Evolutionary conservation across 1,284 basidiomycete species (phyloP), one percentile per base, ranked within the genome.

Genomic region (Fomitiporia mediterranea): DNA sequence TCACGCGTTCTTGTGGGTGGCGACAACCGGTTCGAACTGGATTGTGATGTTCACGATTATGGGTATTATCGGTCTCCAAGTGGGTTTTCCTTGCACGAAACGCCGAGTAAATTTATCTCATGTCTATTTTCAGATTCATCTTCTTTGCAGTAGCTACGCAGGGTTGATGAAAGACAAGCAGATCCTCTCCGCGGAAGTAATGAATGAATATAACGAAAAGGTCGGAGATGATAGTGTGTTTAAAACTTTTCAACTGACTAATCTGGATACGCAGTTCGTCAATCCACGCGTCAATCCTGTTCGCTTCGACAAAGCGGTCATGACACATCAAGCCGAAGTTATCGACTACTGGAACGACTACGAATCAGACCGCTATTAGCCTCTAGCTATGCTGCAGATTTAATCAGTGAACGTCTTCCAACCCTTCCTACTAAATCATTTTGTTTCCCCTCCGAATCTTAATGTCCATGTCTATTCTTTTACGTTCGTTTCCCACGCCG

Each of bases 201-300:
- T 94, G 79, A 80, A 86, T 66, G 91, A 94, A 70, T 94, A 94
- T 66, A 88, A 94, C 63, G 75, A 84, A 66, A 83, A 82, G 70
- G 91, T 86, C 59, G 40, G 76, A 70, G 32, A 25, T 13, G 15
- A 27, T 47, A 35, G 56, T 51, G 34, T 25, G 17, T n/a, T 15
- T 46, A 62, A 28, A 62, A 9, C 27, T 39, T 30, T 48, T 60
- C 30, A 47, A 46, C 60, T 21, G 57, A 23, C 37, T 27, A 32
- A 13, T 42, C 30, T 46, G n/a, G 17, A 25, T 40, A 21, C 27
- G 23, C 59, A 93, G 89, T 93, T 91, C 67, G 91, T 94, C 7
- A 82, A 88, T 64, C 91, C 90, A 11, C 80, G 83, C 57, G 69
- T 91, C 55, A 87, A 89, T 66, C 85, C 85, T 4, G 74, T 91